Percentiles rank a stretch among this genome's conserved stretches.
These are phyloP conservation scores for Hemisphaericaspora lyxosophila DNA, from an alignment of 1,139 yeast genomes.

Conservation along the genomic window DNA sequence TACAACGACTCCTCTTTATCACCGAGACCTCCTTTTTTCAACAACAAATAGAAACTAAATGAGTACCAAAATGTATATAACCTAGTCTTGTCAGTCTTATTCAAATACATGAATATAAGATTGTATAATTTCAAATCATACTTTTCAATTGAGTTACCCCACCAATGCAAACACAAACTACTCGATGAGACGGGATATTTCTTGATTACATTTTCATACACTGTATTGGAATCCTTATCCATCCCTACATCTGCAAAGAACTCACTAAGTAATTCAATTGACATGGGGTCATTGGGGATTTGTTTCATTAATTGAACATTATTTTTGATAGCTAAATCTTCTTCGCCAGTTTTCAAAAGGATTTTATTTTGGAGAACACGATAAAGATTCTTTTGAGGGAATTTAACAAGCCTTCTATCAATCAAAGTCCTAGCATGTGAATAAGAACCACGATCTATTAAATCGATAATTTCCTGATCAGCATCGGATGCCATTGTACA, in stretches of 20 bases:
- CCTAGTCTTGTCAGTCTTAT: slow-evolving; percentile 30
- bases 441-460: slow-evolving; percentile 56
- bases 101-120: slow-evolving; percentile 44
- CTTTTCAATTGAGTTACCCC: slow-evolving; percentile 35
- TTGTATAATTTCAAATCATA: slow-evolving; percentile 45
- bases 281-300: slow-evolving; percentile 55
- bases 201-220: slow-evolving; percentile 58
- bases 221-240: slow-evolving; percentile 35
- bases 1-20: slow-evolving; percentile 46
- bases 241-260: slow-evolving; percentile 38
- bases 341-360: slow-evolving; percentile 42
- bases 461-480: slow-evolving; percentile 29
- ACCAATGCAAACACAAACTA: slow-evolving; percentile 49
- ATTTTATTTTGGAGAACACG: slow-evolving; percentile 51
- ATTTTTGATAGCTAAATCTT: slow-evolving; percentile 41
- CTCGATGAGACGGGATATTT: slow-evolving; percentile 47
- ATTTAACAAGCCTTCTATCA: slow-evolving; percentile 48
- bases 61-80: slow-evolving; percentile 50
- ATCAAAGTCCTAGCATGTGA: slow-evolving; percentile 53
- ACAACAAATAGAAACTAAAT: slow-evolving; percentile 35
- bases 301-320: slow-evolving; percentile 42
- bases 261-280: slow-evolving; percentile 47
- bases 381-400: slow-evolving; percentile 57
- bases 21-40: slow-evolving; percentile 17
- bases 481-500: slow-evolving; percentile 13